Evolutionary conservation across 2,329 filamentous ascomycete genomes (phyloP).

Genomic region (Cercospora brassicicola): DNA sequence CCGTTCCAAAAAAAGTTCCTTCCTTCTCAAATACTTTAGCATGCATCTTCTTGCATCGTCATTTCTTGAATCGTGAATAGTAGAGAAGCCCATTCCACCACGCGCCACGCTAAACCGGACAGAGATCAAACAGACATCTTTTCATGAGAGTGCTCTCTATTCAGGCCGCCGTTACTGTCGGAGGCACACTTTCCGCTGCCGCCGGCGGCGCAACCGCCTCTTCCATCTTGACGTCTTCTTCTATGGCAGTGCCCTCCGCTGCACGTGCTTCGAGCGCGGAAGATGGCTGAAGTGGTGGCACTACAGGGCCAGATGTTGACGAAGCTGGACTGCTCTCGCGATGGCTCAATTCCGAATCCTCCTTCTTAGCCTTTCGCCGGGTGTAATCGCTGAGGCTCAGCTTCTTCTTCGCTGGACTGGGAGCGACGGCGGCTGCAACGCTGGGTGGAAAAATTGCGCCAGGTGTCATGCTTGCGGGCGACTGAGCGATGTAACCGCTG

Average conservation of each 20-base stretch:
- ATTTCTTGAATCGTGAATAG: slow-evolving; percentile 21
- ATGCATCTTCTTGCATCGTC: slow-evolving; percentile 9
- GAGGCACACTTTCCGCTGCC: slow-evolving; percentile 16
- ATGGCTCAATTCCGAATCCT: slow-evolving; percentile 29
- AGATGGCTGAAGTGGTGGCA: slow-evolving; percentile 30
- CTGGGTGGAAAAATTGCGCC: slow-evolving; percentile 39
- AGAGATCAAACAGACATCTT: slow-evolving; percentile 15
- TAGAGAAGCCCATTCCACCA: slow-evolving; percentile 15
- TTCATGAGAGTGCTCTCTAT: neutral
- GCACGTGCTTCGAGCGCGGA: slow-evolving; percentile 29
- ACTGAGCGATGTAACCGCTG: slow-evolving; percentile 27
- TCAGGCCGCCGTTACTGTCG: slow-evolving; percentile 19
- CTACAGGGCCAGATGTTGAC: slow-evolving; percentile 29
- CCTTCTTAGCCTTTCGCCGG: slow-evolving; percentile 42
- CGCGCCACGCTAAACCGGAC: slow-evolving; percentile 25
- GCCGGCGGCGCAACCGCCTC: slow-evolving; percentile 17
- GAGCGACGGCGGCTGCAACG: slow-evolving; percentile 45
- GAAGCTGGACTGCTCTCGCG: slow-evolving; percentile 38
- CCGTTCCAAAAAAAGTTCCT: neutral
- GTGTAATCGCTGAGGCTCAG: slow-evolving; percentile 55
- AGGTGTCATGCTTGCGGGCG: slow-evolving; percentile 30
- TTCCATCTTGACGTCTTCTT: slow-evolving; percentile 36
- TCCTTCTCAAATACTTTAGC: neutral
- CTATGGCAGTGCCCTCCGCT: slow-evolving; percentile 30
- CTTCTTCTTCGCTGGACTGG: slow-evolving; percentile 50